These are phyloP conservation scores for Harrya chromipes DNA, from an alignment of 768 basidiomycete genomes.

Conservation along the genomic window DNA sequence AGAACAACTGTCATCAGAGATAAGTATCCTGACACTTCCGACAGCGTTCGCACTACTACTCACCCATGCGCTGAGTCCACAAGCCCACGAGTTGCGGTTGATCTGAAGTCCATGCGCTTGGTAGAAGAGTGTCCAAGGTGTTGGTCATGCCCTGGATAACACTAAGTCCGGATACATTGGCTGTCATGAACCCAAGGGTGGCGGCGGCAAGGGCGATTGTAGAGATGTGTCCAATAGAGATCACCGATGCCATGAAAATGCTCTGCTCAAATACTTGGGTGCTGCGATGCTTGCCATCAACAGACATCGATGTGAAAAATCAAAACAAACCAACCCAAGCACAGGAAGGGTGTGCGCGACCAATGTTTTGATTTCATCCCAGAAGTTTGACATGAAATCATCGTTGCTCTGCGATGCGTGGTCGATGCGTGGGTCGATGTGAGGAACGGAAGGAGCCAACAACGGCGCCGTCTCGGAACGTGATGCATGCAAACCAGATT, in stretches of 20 bases:
- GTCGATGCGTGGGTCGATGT: slow-evolving; percentile 24
- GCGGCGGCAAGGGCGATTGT: slow-evolving; percentile 87
- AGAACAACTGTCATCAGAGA: slow-evolving; percentile 11
- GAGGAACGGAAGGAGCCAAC: slow-evolving; percentile 34
- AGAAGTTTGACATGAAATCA: neutral
- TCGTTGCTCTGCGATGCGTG: slow-evolving; percentile 23
- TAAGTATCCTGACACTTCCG: neutral
- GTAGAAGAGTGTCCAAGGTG: slow-evolving; percentile 90
- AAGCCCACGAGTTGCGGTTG: slow-evolving; percentile 84
- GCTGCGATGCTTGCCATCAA: slow-evolving; percentile 23
- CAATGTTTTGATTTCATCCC: slow-evolving; percentile 38
- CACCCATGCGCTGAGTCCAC: slow-evolving; percentile 88
- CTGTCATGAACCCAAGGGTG: slow-evolving; percentile 71
- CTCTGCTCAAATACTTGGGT: slow-evolving; percentile 85
- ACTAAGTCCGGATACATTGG: slow-evolving; percentile 52
- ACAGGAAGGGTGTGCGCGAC: slow-evolving; percentile 69
- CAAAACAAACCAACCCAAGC: slow-evolving; percentile 53
- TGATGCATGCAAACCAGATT: neutral
- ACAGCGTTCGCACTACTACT: neutral
- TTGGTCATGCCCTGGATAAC: slow-evolving; percentile 81
- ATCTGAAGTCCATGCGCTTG: slow-evolving; percentile 89
- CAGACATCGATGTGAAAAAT: neutral
- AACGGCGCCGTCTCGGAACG: slow-evolving; percentile 56
- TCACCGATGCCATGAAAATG: slow-evolving; percentile 76
- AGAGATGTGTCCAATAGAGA: slow-evolving; percentile 89